These are phyloP conservation scores for Phialemonium atrogriseum DNA, from an alignment of 2,329 filamentous ascomycete species.

Conservation along the genomic window DNA sequence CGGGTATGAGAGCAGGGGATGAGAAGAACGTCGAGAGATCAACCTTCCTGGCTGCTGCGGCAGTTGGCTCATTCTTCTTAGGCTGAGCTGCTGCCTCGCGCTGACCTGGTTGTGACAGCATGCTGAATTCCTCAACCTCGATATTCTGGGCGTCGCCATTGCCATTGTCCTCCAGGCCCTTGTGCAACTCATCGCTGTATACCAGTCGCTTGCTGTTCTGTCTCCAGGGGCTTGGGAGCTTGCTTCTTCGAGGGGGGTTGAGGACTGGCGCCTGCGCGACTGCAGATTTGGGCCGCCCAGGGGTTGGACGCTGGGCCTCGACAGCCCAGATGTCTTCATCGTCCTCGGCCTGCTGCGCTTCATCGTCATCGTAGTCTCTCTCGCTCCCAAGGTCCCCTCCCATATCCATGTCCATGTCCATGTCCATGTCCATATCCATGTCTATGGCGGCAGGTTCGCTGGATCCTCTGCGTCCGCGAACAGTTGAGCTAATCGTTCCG, in stretches of 20 bases:
- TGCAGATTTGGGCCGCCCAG: conserved; percentile 17
- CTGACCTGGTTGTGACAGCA: conserved; percentile 28
- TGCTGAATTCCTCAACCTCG: conserved; percentile 35
- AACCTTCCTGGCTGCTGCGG: conserved; percentile 25
- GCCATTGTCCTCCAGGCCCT: conserved; percentile 9
- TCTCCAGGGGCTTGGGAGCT: conserved; percentile 28
- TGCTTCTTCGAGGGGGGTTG: conserved; percentile 19
- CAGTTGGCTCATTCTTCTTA: conserved; percentile 6
- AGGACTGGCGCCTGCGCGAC: conserved; percentile 9
- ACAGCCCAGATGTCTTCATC: conserved; percentile 49
- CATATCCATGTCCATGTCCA: conserved; percentile 5
- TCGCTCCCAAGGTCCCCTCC: conserved; percentile 1
- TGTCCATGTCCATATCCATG: not conserved
- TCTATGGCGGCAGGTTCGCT: not conserved
- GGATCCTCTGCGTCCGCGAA: conserved; percentile 5
- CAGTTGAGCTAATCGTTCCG: conserved; percentile 8
- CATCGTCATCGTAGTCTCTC: conserved; percentile 5
- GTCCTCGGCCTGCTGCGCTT: conserved; percentile 15
- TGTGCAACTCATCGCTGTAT: conserved; percentile 22
- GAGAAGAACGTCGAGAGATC: conserved; percentile 51
- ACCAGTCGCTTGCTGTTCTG: conserved; percentile 20
- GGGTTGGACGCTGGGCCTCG: conserved; percentile 42
- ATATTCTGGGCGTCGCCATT: too few species aligned
- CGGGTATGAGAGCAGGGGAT: conserved; percentile 37
- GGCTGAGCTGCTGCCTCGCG: conserved; percentile 4